Percentiles rank a stretch among this genome's conserved stretches.
Evolutionary conservation across 2,329 filamentous ascomycete species (phyloP).

Genomic region (Zasmidium angulare): DNA sequence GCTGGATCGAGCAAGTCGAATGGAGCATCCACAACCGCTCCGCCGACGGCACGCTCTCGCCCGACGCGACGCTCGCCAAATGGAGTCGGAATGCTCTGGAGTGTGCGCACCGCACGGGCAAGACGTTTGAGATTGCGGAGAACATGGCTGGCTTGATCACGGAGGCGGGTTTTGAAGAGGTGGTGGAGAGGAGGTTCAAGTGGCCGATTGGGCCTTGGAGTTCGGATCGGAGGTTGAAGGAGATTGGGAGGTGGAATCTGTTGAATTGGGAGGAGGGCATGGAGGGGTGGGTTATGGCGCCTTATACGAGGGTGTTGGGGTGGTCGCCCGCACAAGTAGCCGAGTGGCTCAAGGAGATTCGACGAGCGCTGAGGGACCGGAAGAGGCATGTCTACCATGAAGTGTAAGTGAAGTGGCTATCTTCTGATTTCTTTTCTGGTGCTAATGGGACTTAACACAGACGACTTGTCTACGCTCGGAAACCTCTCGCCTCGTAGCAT

Average conservation of each 20-base stretch:
- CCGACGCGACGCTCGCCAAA: conserved; percentile 24
- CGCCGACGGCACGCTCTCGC: conserved; percentile 30
- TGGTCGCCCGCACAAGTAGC: conserved; percentile 38
- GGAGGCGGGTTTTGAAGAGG: conserved; percentile 47
- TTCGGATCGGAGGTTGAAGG: conserved; percentile 38
- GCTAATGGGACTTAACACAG: not conserved
- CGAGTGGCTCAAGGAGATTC: conserved; percentile 36
- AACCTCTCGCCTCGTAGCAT: conserved; percentile 10
- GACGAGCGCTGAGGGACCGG: conserved; percentile 33
- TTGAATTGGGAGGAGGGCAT: conserved; percentile 43
- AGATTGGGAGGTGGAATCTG: conserved; percentile 39
- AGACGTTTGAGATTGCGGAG: conserved; percentile 33
- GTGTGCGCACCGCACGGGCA: conserved; percentile 25
- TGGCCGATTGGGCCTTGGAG: conserved; percentile 46
- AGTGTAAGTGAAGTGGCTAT: conserved; percentile 30
- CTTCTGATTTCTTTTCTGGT: not conserved
- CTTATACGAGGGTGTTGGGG: conserved; percentile 41
- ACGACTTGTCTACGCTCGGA: conserved; percentile 23
- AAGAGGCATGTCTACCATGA: conserved; percentile 41
- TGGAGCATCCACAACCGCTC: conserved; percentile 30
- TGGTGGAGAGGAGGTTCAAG: conserved; percentile 43
- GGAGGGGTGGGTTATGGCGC: conserved; percentile 43
- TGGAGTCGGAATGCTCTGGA: conserved; percentile 28
- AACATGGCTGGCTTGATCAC: conserved; percentile 28
- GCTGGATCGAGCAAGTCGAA: conserved; percentile 46